phyloP scores from a whole-genome alignment of 345 rosid species.

The Eutrema heterophyllum region DNA sequence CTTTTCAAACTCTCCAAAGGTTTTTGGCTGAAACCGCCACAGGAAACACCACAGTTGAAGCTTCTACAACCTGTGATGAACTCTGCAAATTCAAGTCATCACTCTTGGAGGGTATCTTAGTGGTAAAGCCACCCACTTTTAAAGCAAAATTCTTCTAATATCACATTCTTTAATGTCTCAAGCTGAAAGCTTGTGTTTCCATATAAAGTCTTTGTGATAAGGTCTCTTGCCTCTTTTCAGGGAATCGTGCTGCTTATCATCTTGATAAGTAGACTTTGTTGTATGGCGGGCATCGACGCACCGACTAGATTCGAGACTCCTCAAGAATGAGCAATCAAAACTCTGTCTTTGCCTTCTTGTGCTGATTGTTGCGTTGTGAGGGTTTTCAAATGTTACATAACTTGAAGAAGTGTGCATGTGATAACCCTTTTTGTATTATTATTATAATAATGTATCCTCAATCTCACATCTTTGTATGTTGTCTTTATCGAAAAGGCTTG shows the following conservation, averaged over 20 bases:
- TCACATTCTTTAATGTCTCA: not conserved
- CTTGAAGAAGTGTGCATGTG: slow-evolving; percentile 18
- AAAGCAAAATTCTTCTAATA: not conserved
- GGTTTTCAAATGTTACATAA: not conserved
- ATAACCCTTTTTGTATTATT: not conserved
- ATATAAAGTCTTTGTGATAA: slow-evolving; percentile 16
- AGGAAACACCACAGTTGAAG: slow-evolving; percentile 37
- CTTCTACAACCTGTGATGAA: slow-evolving; percentile 48
- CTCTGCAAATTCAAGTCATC: slow-evolving; percentile 77
- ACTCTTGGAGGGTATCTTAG: slow-evolving; percentile 68
- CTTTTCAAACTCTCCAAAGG: slow-evolving; percentile 50
- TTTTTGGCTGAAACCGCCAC: slow-evolving; percentile 54
- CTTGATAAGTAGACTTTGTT: slow-evolving; percentile 83
- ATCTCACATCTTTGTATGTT: not conserved
- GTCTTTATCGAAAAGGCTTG: slow-evolving; percentile 8
- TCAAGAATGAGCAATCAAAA: slow-evolving; percentile 38
- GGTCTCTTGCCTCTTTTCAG: slow-evolving; percentile 35
- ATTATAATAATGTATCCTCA: not conserved
- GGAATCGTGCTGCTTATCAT: slow-evolving; percentile 79
- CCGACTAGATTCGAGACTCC: slow-evolving; percentile 90
- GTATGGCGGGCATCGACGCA: slow-evolving; percentile 94
- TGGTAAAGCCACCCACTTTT: slow-evolving; percentile 43
- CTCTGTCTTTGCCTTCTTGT: slow-evolving; percentile 35
- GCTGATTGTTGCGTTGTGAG: not conserved
- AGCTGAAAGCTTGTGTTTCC: not conserved